Base-by-base conservation (phyloP, 441 rosid species). In the Viola pubescens region DNA sequence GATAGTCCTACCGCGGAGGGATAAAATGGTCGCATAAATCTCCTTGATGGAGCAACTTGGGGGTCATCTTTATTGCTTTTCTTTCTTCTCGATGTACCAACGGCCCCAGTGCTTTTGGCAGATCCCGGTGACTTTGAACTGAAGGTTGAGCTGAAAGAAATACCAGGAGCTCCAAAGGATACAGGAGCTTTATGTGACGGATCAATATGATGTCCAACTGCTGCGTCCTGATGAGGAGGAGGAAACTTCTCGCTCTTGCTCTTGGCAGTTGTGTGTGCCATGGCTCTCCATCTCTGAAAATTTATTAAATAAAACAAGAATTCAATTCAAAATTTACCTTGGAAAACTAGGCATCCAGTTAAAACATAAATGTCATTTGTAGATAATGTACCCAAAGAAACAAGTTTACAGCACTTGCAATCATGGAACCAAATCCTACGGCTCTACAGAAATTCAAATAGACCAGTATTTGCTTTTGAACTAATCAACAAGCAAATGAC, bases 201-300 rank as follows among this genome's bases (percentile, higher is more conserved):
- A 45, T 77, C 82, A 9, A 64, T 68, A n/a, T 69, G 78, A 60
- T 81, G 75, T 54, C 96, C 95, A 34, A 88, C 86, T 13, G 83
- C 95, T 59, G 85, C 98, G 52, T 91, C 98, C 71, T 81, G 91
- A 70, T 91, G 98, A 0, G 98, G 96, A 67, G 96, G 98, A 3
- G 98, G 98, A 60, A 91, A 91, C 76, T 91, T 91, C 87, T 87
- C 96, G 13, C 98, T 91, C 80, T 82, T 91, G 79, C 95, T 82
- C 75, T 81, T 83, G 2, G 80, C 84, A 73, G 81, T 80, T 69
- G 81, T 74, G 63, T 83, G 83, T 58, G 87, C 70, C 67, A 70
- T 66, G 37, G 67, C 76, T 76, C 95, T 81, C 85, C 83, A 79
- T 67, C 82, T 85, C 98, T 91, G 88, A 51, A 65, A 64, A 39